These are phyloP conservation scores for Fusarium virguliforme DNA, from an alignment of 2,329 filamentous ascomycete species.

Conservation along the genomic window DNA sequence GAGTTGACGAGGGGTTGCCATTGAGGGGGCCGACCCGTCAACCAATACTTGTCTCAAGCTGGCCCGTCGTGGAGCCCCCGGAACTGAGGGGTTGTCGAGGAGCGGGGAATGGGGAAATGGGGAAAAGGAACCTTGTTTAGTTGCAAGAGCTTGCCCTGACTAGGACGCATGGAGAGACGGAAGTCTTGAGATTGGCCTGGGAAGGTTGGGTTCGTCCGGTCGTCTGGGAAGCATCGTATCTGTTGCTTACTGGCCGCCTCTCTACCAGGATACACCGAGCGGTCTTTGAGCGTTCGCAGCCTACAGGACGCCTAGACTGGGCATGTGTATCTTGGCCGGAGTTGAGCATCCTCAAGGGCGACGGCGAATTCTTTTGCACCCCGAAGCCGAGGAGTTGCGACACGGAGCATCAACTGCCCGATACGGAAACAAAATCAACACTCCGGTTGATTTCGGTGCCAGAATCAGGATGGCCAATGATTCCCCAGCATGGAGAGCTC, in stretches of 20 bases:
- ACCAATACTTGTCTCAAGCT: conserved; percentile 23
- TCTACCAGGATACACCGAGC: not conserved
- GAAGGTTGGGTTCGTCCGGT: not conserved
- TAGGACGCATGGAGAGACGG: conserved; percentile 35
- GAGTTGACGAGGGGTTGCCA: conserved; percentile 14
- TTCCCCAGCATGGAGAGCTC: not conserved
- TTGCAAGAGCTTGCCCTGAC: conserved; percentile 24
- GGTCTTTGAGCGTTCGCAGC: not conserved
- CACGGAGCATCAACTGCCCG: not conserved
- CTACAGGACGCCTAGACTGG: not conserved
- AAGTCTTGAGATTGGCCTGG: conserved; percentile 14
- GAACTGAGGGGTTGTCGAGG: conserved; percentile 27
- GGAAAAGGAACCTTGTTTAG: conserved; percentile 41
- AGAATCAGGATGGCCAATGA: not conserved
- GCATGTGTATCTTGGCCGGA: not conserved
- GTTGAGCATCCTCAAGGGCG: not conserved
- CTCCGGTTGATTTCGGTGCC: conserved; percentile 13
- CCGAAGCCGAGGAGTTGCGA: conserved; percentile 12
- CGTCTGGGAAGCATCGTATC: not conserved
- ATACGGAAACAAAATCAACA: conserved; percentile 11
- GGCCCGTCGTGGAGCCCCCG: conserved; percentile 24
- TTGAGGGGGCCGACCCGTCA: conserved; percentile 19
- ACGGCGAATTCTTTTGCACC: conserved; percentile 9
- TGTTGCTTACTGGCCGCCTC: not conserved
- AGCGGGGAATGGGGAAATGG: conserved; percentile 44